These are phyloP conservation scores for Liriodendron chinense DNA, from an alignment of 164 flowering plant species.

Conservation along the genomic window DNA sequence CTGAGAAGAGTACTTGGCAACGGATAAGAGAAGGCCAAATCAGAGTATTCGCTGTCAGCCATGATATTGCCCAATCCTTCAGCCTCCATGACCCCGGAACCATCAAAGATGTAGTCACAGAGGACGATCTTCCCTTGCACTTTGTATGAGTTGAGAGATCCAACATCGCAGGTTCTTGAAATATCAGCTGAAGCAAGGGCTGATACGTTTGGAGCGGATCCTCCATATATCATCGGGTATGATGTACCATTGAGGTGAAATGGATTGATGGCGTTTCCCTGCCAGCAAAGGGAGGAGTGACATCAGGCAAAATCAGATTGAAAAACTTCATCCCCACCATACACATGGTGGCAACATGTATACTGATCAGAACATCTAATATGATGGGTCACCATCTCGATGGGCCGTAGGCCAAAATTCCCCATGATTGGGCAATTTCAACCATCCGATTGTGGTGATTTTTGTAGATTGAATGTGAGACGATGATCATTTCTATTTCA, in stretches of 20 bases:
- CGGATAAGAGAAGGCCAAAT: slow-evolving; percentile 28
- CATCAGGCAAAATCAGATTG: neutral
- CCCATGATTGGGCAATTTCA: too few relatives aligned
- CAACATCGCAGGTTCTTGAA: slow-evolving; percentile 23
- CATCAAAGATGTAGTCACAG: slow-evolving; percentile 28
- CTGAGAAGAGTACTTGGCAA: slow-evolving; percentile 35
- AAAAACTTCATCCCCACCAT: neutral
- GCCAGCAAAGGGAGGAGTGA: neutral
- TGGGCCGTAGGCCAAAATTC: too few relatives aligned
- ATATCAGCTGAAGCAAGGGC: slow-evolving; percentile 15
- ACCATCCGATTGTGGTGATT: too few relatives aligned
- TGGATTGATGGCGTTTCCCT: slow-evolving; percentile 38
- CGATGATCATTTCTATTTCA: too few relatives aligned
- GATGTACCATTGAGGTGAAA: slow-evolving; percentile 33
- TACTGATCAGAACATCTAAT: too few relatives aligned
- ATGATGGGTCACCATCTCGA: too few relatives aligned
- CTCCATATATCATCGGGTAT: slow-evolving; percentile 41
- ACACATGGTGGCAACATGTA: too few relatives aligned
- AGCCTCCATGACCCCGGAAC: slow-evolving; percentile 22
- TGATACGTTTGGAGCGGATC: slow-evolving; percentile 39
- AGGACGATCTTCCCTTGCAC: slow-evolving; percentile 39
- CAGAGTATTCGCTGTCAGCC: slow-evolving; percentile 14
- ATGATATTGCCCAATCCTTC: slow-evolving; percentile 38
- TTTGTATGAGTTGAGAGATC: slow-evolving; percentile 25
- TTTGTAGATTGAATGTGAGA: too few relatives aligned